phyloP scores from a whole-genome alignment of 352 stramenopile genomes.

The Globisporangium heterothallicum region DNA sequence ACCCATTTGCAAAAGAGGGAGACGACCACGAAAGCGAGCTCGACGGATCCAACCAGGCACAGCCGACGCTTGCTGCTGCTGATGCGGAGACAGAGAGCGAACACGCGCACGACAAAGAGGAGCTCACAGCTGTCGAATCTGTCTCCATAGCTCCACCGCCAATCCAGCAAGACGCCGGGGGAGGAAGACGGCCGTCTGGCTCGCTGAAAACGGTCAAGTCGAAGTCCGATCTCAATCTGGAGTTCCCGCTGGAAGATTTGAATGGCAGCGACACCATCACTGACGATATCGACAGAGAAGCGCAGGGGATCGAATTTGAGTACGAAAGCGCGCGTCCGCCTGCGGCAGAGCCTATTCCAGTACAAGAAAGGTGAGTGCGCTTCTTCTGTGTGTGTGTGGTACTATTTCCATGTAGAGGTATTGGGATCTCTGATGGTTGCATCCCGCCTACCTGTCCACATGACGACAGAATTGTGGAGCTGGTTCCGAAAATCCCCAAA shows the following conservation, averaged over 20 bases:
- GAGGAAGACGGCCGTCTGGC: background rate
- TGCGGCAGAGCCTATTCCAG: background rate
- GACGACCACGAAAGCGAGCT: background rate
- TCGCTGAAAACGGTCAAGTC: constrained; percentile 1
- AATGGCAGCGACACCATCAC: constrained; percentile 15
- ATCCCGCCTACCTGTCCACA: background rate
- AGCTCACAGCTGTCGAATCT: too few species aligned
- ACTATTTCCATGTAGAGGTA: background rate
- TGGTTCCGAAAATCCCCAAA: constrained; percentile 51
- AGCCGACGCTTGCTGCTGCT: too few species aligned
- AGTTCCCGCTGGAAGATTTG: background rate
- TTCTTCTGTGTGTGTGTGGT: background rate
- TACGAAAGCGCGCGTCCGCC: constrained; percentile 28
- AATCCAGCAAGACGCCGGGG: background rate
- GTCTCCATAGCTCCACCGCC: background rate
- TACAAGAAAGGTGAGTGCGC: constrained; percentile 9
- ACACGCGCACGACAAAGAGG: background rate
- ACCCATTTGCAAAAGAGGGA: background rate
- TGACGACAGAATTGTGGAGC: constrained; percentile 16
- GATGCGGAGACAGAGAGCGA: too few species aligned
- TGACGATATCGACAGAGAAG: constrained; percentile 18
- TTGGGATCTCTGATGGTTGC: background rate
- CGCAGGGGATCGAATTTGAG: constrained; percentile 33
- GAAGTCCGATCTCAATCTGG: constrained; percentile 6
- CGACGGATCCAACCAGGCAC: background rate